Conservation (phyloP, 1,284 basidiomycete genomes). For the Malassezia yamatoensis region DNA sequence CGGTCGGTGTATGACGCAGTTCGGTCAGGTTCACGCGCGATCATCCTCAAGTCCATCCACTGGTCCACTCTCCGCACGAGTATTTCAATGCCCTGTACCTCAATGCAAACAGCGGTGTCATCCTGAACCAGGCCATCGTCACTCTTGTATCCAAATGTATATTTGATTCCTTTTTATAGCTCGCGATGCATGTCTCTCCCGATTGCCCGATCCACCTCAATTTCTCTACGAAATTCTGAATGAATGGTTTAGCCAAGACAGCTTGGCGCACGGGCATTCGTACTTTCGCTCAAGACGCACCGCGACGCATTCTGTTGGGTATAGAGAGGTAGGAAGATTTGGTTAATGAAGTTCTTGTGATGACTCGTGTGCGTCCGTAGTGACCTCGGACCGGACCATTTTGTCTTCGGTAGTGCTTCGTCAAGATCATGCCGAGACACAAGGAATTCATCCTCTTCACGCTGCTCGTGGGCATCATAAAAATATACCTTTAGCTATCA, state of each 20-base stretch:
- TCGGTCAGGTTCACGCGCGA: conserved; percentile 15
- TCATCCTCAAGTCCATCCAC: too few relatives aligned
- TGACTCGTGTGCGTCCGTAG: conserved; percentile 41
- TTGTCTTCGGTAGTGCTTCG: conserved; percentile 31
- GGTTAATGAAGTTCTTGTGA: conserved; percentile 32
- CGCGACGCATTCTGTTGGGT: conserved; percentile 25
- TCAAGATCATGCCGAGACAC: conserved; percentile 37
- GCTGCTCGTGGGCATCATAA: conserved; percentile 33
- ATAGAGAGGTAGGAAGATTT: conserved; percentile 30
- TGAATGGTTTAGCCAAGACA: background rate
- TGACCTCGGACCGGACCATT: conserved; percentile 27
- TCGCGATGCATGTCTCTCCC: background rate
- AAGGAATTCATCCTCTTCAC: conserved; percentile 37
- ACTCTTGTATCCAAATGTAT: conserved; percentile 20
- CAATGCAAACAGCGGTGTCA: conserved; percentile 32
- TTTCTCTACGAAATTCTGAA: background rate
- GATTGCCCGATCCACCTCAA: background rate
- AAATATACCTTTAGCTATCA: conserved; percentile 31
- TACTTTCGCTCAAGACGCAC: background rate
- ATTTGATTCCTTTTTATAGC: conserved; percentile 3
- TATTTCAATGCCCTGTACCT: conserved; percentile 31
- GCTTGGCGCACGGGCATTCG: background rate
- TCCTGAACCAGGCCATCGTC: conserved; percentile 24
- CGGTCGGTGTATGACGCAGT: conserved; percentile 28
- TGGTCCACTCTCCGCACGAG: too few relatives aligned